Percentiles rank a stretch among this genome's conserved stretches.
These are phyloP conservation scores for Ophidiomyces ophidiicola DNA, from an alignment of 2,329 filamentous ascomycete species.

Conservation along the genomic window DNA sequence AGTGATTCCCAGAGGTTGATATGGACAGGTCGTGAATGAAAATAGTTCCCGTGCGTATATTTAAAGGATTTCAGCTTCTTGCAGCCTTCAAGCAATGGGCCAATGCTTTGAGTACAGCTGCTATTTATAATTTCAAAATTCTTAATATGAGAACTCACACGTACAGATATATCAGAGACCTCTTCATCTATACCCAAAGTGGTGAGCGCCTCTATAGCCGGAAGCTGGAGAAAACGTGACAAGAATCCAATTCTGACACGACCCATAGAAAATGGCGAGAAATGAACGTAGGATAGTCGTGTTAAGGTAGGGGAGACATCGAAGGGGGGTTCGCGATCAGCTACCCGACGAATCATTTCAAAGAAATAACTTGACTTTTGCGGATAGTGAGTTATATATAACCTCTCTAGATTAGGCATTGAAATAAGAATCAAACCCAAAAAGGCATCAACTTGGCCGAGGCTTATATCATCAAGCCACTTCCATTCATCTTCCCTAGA, in stretches of 20 bases:
- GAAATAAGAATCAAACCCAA: neutral
- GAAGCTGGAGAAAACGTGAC: neutral
- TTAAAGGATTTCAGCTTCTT: neutral
- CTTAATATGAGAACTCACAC: neutral
- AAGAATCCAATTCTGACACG: neutral
- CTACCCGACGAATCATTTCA: neutral
- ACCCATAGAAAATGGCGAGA: neutral
- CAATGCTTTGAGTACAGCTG: neutral
- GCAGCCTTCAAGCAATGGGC: neutral
- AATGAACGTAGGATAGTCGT: neutral
- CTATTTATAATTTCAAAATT: neutral
- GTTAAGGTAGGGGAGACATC: neutral
- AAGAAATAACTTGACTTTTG: neutral
- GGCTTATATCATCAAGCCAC: neutral
- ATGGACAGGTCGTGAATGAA: neutral
- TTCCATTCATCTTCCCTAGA: constrained; percentile 2
- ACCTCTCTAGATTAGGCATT: neutral
- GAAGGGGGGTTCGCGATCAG: neutral
- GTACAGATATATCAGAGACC: neutral
- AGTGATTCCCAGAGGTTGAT: neutral
- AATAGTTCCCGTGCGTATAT: neutral
- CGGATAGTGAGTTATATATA: neutral
- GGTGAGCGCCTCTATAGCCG: neutral
- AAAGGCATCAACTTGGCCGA: neutral
- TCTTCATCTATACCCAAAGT: neutral